These are phyloP conservation scores for Chalara sp. DNA, from an alignment of 2,329 filamentous ascomycete species.

Conservation along the genomic window DNA sequence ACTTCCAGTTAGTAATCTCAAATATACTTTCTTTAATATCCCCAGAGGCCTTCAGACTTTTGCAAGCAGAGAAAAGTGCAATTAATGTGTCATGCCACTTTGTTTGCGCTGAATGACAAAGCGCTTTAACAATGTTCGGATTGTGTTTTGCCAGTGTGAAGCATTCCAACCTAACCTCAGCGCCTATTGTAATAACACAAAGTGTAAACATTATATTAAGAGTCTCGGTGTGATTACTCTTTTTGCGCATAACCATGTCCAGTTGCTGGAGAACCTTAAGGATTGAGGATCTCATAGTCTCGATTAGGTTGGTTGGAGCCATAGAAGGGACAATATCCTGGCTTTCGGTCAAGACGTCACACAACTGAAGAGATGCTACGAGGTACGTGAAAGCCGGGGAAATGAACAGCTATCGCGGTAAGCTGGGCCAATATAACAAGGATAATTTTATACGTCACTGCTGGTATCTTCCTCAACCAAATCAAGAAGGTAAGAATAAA, in stretches of 20 bases:
- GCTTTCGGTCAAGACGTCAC: conserved; percentile 1
- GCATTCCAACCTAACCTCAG: conserved; percentile 4
- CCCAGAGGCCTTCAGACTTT: conserved; percentile 6
- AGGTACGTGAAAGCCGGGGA: conserved; percentile 5
- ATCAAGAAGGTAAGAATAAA: conserved; percentile 7
- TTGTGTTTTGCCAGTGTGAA: background rate
- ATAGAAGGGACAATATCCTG: background rate
- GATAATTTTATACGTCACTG: conserved; percentile 1
- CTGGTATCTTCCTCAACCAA: conserved; percentile 6
- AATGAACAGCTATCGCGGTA: conserved; percentile 2
- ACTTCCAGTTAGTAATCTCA: conserved; percentile 6
- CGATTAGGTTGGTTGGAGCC: background rate
- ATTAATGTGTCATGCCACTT: conserved; percentile 7
- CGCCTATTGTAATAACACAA: conserved; percentile 7
- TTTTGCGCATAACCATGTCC: conserved; percentile 5
- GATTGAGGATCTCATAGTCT: conserved; percentile 5
- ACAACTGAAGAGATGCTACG: conserved; percentile 5
- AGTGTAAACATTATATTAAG: conserved; percentile 5
- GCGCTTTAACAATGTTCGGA: background rate
- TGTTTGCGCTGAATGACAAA: conserved; percentile 3
- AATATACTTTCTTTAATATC: conserved; percentile 5
- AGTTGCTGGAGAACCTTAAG: conserved; percentile 3
- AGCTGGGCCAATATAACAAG: background rate
- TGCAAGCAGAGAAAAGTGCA: conserved; percentile 7
- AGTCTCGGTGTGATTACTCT: conserved; percentile 2